phyloP scores from a whole-genome alignment of 2,329 filamentous ascomycete genomes.

The Fusarium bulbicola region DNA sequence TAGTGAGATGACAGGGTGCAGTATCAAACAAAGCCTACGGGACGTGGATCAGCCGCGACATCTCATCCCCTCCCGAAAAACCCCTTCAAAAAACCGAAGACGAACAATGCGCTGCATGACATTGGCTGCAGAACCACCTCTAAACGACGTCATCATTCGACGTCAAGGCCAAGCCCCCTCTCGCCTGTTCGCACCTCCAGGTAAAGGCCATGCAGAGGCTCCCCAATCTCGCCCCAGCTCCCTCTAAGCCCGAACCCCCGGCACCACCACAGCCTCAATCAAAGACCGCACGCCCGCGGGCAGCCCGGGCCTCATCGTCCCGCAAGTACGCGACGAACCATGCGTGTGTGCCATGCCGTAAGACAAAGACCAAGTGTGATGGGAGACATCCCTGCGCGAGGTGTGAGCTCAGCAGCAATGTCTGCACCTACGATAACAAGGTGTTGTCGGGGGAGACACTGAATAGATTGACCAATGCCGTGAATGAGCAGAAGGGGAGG shows the following conservation, averaged over 20 bases:
- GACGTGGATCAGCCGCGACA: background rate
- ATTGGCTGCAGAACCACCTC: background rate
- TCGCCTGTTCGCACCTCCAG: background rate
- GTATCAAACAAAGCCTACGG: background rate
- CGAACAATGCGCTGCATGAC: background rate
- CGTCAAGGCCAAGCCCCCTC: background rate
- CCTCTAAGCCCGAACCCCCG: background rate
- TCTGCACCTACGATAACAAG: slow-evolving; percentile 14
- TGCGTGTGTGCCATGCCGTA: slow-evolving; percentile 14
- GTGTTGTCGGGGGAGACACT: slow-evolving; percentile 14
- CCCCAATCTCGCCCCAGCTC: slow-evolving; percentile 9
- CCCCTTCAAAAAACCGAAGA: background rate
- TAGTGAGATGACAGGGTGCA: background rate
- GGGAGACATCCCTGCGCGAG: slow-evolving; percentile 4
- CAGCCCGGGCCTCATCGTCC: background rate
- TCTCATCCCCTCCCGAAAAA: background rate
- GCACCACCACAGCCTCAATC: background rate
- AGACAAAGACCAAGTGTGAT: slow-evolving; percentile 22
- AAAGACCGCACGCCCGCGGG: background rate
- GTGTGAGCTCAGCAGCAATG: slow-evolving; percentile 1
- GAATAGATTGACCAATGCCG: slow-evolving; percentile 3
- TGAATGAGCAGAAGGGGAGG: slow-evolving; percentile 19
- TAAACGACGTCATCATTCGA: slow-evolving; percentile 16
- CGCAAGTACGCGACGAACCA: slow-evolving; percentile 11
- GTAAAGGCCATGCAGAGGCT: slow-evolving; percentile 6